Percentiles rank a stretch among this genome's conserved stretches.
These are phyloP conservation scores for Heterococcus sp. DNA, from an alignment of 108 stramenopile species.

Conservation along the genomic window DNA sequence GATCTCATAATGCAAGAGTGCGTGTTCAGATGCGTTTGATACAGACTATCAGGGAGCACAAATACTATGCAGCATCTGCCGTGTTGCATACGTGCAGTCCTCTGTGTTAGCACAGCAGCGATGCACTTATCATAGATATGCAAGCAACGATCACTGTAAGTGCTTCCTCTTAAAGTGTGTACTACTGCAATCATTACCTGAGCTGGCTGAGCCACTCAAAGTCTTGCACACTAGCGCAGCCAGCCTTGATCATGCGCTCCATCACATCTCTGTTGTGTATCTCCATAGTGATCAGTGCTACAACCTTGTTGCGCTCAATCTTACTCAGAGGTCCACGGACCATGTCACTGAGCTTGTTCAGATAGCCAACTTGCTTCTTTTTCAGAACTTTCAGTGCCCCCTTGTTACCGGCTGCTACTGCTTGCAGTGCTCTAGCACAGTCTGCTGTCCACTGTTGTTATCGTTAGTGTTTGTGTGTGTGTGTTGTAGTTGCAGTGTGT, in stretches of 20 bases:
- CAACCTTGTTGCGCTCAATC: conserved; percentile 64
- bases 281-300: conserved; percentile 73
- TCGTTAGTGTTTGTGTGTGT: too few species aligned
- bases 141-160: too few species aligned
- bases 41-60: too few species aligned
- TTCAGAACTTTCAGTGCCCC: conserved; percentile 60
- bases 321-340: conserved; percentile 55
- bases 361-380: conserved; percentile 62
- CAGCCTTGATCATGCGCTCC: conserved; percentile 63
- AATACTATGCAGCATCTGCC: too few species aligned
- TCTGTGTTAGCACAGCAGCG: too few species aligned
- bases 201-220: conserved; percentile 70
- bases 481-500: too few species aligned
- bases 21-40: too few species aligned
- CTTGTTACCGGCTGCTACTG: conserved; percentile 50
- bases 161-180: conserved; percentile 49
- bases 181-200: too few species aligned
- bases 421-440: conserved; percentile 57
- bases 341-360: conserved; percentile 65
- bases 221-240: conserved; percentile 54
- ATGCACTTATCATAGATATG: too few species aligned
- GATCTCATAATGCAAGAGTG: too few species aligned
- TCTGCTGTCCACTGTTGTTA: conserved; percentile 63
- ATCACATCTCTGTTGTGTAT: conserved; percentile 70
- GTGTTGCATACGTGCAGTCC: too few species aligned